phyloP scores from a whole-genome alignment of 2,329 filamentous ascomycete species.

The Cercospora brassicicola region DNA sequence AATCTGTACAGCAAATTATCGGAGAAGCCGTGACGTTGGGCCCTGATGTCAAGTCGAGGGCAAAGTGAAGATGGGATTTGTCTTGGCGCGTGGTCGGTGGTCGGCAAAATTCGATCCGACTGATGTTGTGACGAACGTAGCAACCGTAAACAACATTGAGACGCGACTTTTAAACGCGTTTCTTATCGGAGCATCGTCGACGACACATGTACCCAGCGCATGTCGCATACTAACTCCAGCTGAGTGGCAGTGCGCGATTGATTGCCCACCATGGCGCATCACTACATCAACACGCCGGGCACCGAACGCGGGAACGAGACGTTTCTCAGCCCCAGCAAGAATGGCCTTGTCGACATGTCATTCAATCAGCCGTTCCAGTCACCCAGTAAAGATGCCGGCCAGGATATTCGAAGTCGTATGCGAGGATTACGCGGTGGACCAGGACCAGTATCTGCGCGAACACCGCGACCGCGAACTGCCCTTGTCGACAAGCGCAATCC shows the following conservation, averaged over 20 bases:
- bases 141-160: too few relatives aligned
- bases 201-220: not conserved
- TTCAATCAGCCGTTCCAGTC: slow-evolving; percentile 85
- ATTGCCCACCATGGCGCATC: slow-evolving; percentile 44
- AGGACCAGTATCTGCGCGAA: slow-evolving; percentile 43
- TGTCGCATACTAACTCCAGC: slow-evolving; percentile 1
- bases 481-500: slow-evolving; percentile 67
- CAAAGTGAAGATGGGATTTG: not conserved
- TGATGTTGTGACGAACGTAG: slow-evolving; percentile 3
- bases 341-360: slow-evolving; percentile 71
- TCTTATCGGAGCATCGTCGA: not conserved
- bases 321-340: slow-evolving; percentile 58
- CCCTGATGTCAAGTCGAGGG: not conserved
- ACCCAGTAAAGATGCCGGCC: slow-evolving; percentile 68
- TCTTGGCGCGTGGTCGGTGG: not conserved
- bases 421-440: slow-evolving; percentile 61
- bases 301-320: slow-evolving; percentile 83
- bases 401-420: slow-evolving; percentile 70
- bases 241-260: not conserved
- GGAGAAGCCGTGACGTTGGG: not conserved
- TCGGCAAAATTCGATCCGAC: not conserved
- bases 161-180: too few relatives aligned
- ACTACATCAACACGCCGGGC: slow-evolving; percentile 76
- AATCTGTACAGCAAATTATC: not conserved
- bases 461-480: slow-evolving; percentile 71